Base-by-base conservation (phyloP, 164 flowering plant genomes). In the Kingdonia uniflora region DNA sequence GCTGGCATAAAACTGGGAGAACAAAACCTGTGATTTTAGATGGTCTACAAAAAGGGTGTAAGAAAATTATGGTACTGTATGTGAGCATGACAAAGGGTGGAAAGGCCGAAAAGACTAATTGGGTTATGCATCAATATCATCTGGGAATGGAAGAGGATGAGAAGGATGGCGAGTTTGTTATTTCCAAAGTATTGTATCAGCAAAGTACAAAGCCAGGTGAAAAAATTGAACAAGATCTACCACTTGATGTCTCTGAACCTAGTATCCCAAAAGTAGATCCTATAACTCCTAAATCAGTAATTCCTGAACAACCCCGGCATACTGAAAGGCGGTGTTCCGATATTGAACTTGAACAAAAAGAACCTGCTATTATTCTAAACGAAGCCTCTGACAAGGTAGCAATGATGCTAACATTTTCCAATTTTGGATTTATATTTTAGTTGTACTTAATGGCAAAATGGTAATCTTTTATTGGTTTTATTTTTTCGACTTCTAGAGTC, bases 101-200 rank as follows among this genome's bases (percentile, higher is more conserved):
- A 4, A 92, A 84, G 55, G 25, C 95, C 21, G 95, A 84, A 71
- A 92, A 88, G 63, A 84, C 96, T 24, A 85, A 78, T 66, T 92
- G 98, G 98, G 95, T 86, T 33, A 88, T 88, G 96, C 96, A 92
- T 57, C 98, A 92, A 52, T 92, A 92, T 57, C 98, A 92, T 71
- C 68, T 92, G 15, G 98, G 96, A 46, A 86, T 84, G 5, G 84
- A 60, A 33, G 96, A 92, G 56, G 96, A 88, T 54, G 96, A 92
- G 56, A 82, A 69, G 57, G 89, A 86, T 42, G 91, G 96, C 8
- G 80, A 82, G 24, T 82, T 64, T 76, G 95, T 88, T 29, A 66
- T 92, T 23, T 92, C 98, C 0, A 92, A 92, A 65, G 68, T 92
- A 19, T 85, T 80, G 62, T 75, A 74, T 68, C 96, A 92, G 74